Percentiles rank a stretch among this genome's conserved stretches.
Evolutionary conservation across 192 early-diverging fungal genomes (phyloP).

Genomic region (Entomortierella beljakovae): DNA sequence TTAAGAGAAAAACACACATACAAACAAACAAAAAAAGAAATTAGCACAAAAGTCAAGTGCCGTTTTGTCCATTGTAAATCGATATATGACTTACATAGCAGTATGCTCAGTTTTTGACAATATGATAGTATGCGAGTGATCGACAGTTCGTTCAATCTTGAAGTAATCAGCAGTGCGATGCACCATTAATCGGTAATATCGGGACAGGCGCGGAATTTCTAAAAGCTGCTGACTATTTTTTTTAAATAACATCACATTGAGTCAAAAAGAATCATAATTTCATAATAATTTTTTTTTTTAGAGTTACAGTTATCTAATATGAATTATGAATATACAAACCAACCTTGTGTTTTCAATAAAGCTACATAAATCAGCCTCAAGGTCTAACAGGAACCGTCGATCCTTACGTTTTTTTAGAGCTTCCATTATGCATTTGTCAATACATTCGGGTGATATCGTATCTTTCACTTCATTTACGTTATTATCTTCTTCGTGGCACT

Average conservation of each 20-base stretch:
- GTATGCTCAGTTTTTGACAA: conserved; percentile 65
- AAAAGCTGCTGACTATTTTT: conserved; percentile 58
- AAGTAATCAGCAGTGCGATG: conserved; percentile 77
- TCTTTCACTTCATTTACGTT: background rate
- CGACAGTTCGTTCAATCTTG: conserved; percentile 66
- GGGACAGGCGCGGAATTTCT: conserved; percentile 75
- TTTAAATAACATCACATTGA: background rate
- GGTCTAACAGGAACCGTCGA: conserved; percentile 72
- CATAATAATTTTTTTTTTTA: background rate
- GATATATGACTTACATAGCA: conserved; percentile 60
- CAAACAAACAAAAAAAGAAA: background rate
- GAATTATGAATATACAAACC: background rate
- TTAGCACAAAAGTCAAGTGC: background rate
- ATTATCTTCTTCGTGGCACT: background rate
- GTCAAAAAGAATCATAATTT: background rate
- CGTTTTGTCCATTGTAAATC: too few relatives aligned
- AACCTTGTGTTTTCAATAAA: conserved; percentile 69
- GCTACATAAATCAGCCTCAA: conserved; percentile 72
- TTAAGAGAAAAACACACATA: background rate
- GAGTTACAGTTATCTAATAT: background rate
- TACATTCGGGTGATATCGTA: background rate
- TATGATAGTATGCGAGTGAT: conserved; percentile 61
- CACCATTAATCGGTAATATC: conserved; percentile 78
- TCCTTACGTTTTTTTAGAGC: conserved; percentile 72
- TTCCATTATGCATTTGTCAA: conserved; percentile 68